These are phyloP conservation scores for Fusarium compactum DNA, from an alignment of 2,329 filamentous ascomycete genomes.

Conservation along the genomic window DNA sequence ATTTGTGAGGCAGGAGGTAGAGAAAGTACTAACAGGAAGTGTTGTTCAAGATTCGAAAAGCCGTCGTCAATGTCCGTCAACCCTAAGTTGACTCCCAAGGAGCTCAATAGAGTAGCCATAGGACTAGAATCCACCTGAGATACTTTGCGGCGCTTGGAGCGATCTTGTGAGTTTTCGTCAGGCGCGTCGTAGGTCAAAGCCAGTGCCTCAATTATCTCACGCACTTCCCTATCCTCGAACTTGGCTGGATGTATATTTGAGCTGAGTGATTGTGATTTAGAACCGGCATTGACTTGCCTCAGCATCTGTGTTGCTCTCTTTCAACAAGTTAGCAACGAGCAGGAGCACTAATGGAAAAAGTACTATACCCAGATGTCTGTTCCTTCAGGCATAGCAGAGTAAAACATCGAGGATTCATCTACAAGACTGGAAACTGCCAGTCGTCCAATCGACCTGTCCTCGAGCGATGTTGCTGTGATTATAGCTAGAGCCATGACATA, in stretches of 20 bases:
- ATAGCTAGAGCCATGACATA: slow-evolving; percentile 56
- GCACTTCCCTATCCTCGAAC: slow-evolving; percentile 49
- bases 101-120: slow-evolving; percentile 33
- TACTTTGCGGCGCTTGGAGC: slow-evolving; percentile 50
- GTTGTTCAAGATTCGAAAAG: slow-evolving; percentile 49
- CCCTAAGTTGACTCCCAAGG: slow-evolving; percentile 49
- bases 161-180: slow-evolving; percentile 37
- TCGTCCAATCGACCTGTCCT: slow-evolving; percentile 52
- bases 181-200: slow-evolving; percentile 44
- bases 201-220: slow-evolving; percentile 47
- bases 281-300: slow-evolving; percentile 42
- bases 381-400: slow-evolving; percentile 48
- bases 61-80: slow-evolving; percentile 42
- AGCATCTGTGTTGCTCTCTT: slow-evolving; percentile 51
- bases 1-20: not conserved
- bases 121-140: slow-evolving; percentile 34
- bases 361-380: slow-evolving; percentile 59
- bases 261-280: slow-evolving; percentile 37
- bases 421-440: slow-evolving; percentile 59
- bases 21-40: slow-evolving; percentile 60
- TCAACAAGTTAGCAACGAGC: slow-evolving; percentile 35
- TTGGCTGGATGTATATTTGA: slow-evolving; percentile 46
- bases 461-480: slow-evolving; percentile 54
- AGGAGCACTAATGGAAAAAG: not conserved
- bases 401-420: slow-evolving; percentile 55